Evolutionary conservation across 495 filamentous ascomycete species (phyloP).

Genomic region (Hypoxylon rickii): DNA sequence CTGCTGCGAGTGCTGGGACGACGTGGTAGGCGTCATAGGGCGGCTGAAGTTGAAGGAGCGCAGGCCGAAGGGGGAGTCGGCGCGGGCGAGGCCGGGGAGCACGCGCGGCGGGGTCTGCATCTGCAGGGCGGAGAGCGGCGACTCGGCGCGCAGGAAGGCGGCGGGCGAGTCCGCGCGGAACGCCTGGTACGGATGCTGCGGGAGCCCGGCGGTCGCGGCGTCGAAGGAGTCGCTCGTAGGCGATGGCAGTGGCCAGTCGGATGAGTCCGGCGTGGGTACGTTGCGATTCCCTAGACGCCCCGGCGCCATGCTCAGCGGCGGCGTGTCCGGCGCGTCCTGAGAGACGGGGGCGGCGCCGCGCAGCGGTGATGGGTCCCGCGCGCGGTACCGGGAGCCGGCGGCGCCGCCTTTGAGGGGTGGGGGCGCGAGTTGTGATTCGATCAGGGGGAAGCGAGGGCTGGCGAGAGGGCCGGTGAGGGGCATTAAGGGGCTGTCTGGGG

Average conservation of each 20-base stretch:
- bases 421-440: conserved; percentile 23
- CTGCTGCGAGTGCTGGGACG: not conserved
- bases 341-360: no score
- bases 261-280: conserved; percentile 31
- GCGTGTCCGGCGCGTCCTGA: not conserved
- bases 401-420: conserved; percentile 13
- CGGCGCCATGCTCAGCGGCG: not conserved
- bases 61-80: conserved; percentile 30
- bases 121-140: not conserved
- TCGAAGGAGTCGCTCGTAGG: conserved; percentile 27
- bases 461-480: conserved; percentile 35
- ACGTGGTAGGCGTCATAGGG: conserved; percentile 27
- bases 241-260: conserved; percentile 33
- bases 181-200: not conserved
- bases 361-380: not conserved
- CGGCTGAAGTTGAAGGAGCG: conserved; percentile 37
- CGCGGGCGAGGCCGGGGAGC: conserved; percentile 9
- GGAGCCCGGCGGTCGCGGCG: no score
- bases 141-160: conserved; percentile 2
- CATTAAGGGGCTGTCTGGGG: conserved; percentile 37
- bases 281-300: conserved; percentile 23
- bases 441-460: conserved; percentile 29
- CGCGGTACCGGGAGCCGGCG: not conserved
- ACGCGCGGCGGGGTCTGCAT: conserved; percentile 19
- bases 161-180: conserved; percentile 16